These are phyloP conservation scores for Globisporangium heterothallicum DNA, from an alignment of 352 stramenopile genomes.

Conservation along the genomic window DNA sequence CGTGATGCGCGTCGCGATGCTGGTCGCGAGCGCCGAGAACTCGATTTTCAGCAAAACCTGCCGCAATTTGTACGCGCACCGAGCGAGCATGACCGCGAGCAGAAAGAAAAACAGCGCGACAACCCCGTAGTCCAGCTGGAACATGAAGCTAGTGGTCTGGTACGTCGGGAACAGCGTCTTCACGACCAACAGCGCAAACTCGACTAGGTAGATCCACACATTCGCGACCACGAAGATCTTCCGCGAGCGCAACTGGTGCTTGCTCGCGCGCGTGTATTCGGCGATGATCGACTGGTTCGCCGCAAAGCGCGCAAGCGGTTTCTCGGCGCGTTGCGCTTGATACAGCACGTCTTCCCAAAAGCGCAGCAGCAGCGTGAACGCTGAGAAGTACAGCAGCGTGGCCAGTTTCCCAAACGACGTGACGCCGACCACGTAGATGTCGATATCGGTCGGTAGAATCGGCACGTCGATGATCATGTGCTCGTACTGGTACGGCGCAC, in stretches of 20 bases:
- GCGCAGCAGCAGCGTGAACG: conserved; percentile 72
- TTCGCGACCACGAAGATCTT: conserved; percentile 78
- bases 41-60: conserved; percentile 67
- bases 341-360: conserved; percentile 78
- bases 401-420: conserved; percentile 70
- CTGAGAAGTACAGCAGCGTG: conserved; percentile 77
- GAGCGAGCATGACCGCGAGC: conserved; percentile 61
- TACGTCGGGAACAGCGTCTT: conserved; percentile 60
- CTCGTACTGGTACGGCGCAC: conserved; percentile 44
- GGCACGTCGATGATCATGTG: conserved; percentile 73
- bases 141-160: conserved; percentile 43
- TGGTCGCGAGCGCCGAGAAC: conserved; percentile 55
- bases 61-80: conserved; percentile 42
- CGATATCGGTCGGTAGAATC: conserved; percentile 66
- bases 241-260: conserved; percentile 37
- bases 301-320: conserved; percentile 51
- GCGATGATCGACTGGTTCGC: conserved; percentile 71
- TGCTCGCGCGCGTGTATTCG: conserved; percentile 53
- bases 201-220: conserved; percentile 78
- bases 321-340: conserved; percentile 44
- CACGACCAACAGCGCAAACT: conserved; percentile 60
- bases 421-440: conserved; percentile 79
- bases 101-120: conserved; percentile 73
- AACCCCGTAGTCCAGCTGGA: conserved; percentile 68
- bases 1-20: conserved; percentile 47